Evolutionary conservation across 2,329 filamentous ascomycete genomes (phyloP), one percentile per base, ranked within the genome.

Genomic region (Aspergillus sojae): DNA sequence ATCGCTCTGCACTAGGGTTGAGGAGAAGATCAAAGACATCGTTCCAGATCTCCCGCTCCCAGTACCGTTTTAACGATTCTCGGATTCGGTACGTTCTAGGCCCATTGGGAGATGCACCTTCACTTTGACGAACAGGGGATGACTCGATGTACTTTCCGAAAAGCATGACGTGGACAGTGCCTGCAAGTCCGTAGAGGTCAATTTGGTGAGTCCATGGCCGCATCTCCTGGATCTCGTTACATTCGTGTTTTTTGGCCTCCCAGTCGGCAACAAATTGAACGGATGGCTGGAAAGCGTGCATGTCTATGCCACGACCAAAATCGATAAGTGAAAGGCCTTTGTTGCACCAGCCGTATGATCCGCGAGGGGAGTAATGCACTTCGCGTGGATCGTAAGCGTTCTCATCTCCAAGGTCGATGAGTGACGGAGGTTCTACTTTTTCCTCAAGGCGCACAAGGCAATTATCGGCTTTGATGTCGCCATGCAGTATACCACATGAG

Each of bases 191-290:
- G 77, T 96, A 92, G 72, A 98, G 96, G 81, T 99, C 95, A 69
- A 97, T 92, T 77, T 99, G 95, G 82, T 93, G 97, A 1, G 94
- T 98, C 95, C 95, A 99, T 0, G 94, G 93, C 1, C 94, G 86
- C 62, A 93, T 87, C 80, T 99, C 94, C 54, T 94, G 90, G 87
- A 98, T 97, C 83, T 99, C 95, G 21, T 92, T 90, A 78, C 95
- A 99, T 79, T 99, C 95, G 58, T 93, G 90, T 28, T 91, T 86
- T 19, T 87, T 88, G 0, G 92, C 93, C 78, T 95, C 91, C 95
- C 95, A 99, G 80, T 99, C 95, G 0, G 94, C 95, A 64, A 98
- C 88, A 82, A 99, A 99, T 68, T 90, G 89, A 12, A 94, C 92
- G 48, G 89, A 86, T 0, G 89, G 84, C 3, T 80, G 79, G 81